A percentile compares a stretch with the other conserved stretches of the same genome.
Evolutionary conservation across 2,329 filamentous ascomycete species (phyloP).

Genomic region (Beauveria sp.): DNA sequence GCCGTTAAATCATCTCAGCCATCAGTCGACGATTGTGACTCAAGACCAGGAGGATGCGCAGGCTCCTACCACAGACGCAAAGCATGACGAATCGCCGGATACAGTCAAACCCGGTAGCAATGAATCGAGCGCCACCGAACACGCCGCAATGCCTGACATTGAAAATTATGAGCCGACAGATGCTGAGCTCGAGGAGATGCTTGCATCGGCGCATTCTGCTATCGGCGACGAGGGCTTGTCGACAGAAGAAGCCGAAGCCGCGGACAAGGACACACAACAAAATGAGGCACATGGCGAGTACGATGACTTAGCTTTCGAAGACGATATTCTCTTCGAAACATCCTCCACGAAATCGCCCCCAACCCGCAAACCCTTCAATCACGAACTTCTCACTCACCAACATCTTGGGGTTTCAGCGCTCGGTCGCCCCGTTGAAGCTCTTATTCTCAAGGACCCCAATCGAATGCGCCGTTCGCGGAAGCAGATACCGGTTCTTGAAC

Average conservation of each 20-base stretch:
- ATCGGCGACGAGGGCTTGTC: not conserved
- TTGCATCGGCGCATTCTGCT: not conserved
- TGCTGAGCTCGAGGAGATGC: not conserved
- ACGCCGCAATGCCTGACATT: slow-evolving; percentile 4
- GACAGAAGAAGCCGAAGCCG: not conserved
- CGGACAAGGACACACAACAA: not conserved
- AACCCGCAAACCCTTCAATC: slow-evolving; percentile 12
- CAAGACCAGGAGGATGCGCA: not conserved
- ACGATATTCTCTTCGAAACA: slow-evolving; percentile 5
- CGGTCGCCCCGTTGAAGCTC: slow-evolving; percentile 32
- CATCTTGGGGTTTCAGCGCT: slow-evolving; percentile 26
- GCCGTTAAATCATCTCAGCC: not conserved
- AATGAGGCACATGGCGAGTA: not conserved
- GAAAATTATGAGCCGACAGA: slow-evolving; percentile 7
- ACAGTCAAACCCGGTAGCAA: not conserved
- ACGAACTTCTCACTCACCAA: slow-evolving; percentile 23
- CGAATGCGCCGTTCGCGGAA: slow-evolving; percentile 18
- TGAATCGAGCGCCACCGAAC: not conserved
- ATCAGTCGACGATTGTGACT: not conserved
- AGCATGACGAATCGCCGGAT: not conserved
- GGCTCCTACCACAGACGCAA: not conserved
- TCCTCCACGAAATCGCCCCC: not conserved
- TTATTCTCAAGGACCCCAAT: slow-evolving; percentile 38
- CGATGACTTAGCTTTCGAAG: slow-evolving; percentile 2
- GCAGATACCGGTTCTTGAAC: slow-evolving; percentile 14